Evolutionary conservation across 176 grass and related monocot genomes (phyloP), one percentile per base, ranked within the genome.

Genomic region (Phoenix roebelenii): DNA sequence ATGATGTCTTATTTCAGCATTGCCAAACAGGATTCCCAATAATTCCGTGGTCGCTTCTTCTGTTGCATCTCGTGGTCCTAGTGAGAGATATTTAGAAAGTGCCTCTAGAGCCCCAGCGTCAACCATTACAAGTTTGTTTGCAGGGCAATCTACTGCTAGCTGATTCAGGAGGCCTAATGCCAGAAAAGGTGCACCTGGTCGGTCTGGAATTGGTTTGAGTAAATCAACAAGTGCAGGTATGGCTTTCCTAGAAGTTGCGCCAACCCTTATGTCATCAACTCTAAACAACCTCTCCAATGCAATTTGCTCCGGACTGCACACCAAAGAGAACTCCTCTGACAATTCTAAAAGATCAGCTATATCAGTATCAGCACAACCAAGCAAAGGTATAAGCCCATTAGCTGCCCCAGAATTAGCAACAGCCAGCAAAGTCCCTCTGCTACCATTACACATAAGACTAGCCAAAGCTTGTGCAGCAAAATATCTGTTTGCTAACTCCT

Each of bases 21-120:
- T 74, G 63, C 79, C 78, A 39, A 99, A 99, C 51, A 99, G 88
- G 78, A 89, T 83, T 7, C 94, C 85, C 50, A 99, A 63, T 68
- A 99, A 81, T 63, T 99, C 88, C 67, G 85, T 99, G 61, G 88
- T 85, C 25, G 94, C 94, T 78, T 89, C 94, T 99, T 99, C 94
- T 71, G 85, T 93, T 70, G 81, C 74, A 74, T 99, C 88, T 73
- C 86, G 81, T 60, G 87, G 88, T 51, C 94, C 92, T 70, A 99
- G 85, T 22, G 94, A 99, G n/a, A 99, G 71, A 58, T 99, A 99
- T 73, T 93, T 99, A 65, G 88, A 84, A 52, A 99, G 88, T 58
- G 82, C 94, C 77, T 99, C 94, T 60, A 99, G 58, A 54, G 87
- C 90, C 50, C 94, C 94, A 76, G 85, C 82, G 81, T 99, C 94